Evolutionary conservation across 192 early-diverging fungal species (phyloP), one percentile per base, ranked within the genome.

Genomic region (Podila clonocystis): DNA sequence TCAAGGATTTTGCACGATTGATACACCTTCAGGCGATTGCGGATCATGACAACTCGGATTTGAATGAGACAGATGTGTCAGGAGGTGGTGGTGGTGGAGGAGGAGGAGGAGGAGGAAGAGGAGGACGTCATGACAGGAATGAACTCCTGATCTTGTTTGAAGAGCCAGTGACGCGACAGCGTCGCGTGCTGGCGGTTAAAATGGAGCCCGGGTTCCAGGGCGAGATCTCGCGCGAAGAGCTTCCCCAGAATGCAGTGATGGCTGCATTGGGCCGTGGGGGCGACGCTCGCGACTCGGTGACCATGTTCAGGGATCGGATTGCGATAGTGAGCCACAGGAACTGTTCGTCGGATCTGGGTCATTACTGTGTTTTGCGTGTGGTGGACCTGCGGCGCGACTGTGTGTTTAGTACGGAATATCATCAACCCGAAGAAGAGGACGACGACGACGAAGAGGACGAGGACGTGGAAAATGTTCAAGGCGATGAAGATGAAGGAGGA

Each of bases 261-360:
- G 62, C 33, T 6, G 31, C 48, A 5, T 62, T 78, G 36, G 68
- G 74, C 15, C 62, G 68, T 34, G 74, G 74, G 12, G 74, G 75
- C 13, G 68, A 78, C 45, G 75, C 75, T 5, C 33, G 75, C 24
- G 75, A 71, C 45, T 78, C 75, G 30, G 65, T 78, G 8, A 45
- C 50, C 26, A 78, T 78, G 75, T 78, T 67, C 31, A 36, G 75
- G 50, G 68, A 78, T 49, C 55, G 75, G 29, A 71, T 78, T 26
- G 75, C 41, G 13, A 71, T 78, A 61, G 59, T 78, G 17, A 78
- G 62, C 49, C 75, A 78, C 31, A 30, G 64, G 11, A 36, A 62
- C 38, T 78, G 75, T 30, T 71, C 68, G 2, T 65, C 55, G 2
- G 68, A 78, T 48, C 33, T 70, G 22, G 75, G 68, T 3, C 75